Conservation (phyloP, 73 alveolate species). For the Stentor roeselii region DNA sequence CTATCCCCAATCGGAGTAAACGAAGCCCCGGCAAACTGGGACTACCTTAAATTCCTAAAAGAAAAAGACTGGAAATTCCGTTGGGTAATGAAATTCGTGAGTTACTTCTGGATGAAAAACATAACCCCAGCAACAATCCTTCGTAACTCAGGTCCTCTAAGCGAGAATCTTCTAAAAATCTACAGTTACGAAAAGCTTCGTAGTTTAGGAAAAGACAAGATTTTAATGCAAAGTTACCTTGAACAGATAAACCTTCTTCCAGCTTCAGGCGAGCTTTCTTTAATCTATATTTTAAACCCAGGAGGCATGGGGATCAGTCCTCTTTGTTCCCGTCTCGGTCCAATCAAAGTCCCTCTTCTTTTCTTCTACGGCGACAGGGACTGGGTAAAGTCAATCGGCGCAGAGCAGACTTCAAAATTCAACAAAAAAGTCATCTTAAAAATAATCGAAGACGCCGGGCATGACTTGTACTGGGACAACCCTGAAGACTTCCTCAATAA, state of each 20-base stretch:
- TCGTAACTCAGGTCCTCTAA: neutral
- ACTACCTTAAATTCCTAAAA: neutral
- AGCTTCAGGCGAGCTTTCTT: neutral
- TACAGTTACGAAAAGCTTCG: neutral
- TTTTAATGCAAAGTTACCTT: neutral
- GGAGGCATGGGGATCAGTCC: neutral
- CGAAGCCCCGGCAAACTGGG: conserved; percentile 25
- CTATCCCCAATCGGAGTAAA: conserved; percentile 57
- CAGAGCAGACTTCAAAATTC: neutral
- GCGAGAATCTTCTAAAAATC: neutral
- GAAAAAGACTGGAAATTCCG: neutral
- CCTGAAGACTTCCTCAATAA: conserved; percentile 29
- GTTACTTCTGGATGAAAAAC: neutral
- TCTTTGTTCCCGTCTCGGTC: neutral
- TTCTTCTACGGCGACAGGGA: conserved; percentile 42
- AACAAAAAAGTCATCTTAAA: neutral
- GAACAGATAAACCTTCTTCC: conserved; percentile 4
- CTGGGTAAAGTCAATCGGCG: conserved; percentile 33
- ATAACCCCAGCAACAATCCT: conserved; percentile 8
- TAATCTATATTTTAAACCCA: neutral
- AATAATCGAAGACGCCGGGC: conserved; percentile 42
- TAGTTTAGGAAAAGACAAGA: neutral
- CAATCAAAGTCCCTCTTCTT: neutral
- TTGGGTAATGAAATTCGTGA: neutral
- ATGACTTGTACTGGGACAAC: conserved; percentile 54